Evolutionary conservation across 2,329 filamentous ascomycete genomes (phyloP).

Genomic region (Rutstroemia sp.): DNA sequence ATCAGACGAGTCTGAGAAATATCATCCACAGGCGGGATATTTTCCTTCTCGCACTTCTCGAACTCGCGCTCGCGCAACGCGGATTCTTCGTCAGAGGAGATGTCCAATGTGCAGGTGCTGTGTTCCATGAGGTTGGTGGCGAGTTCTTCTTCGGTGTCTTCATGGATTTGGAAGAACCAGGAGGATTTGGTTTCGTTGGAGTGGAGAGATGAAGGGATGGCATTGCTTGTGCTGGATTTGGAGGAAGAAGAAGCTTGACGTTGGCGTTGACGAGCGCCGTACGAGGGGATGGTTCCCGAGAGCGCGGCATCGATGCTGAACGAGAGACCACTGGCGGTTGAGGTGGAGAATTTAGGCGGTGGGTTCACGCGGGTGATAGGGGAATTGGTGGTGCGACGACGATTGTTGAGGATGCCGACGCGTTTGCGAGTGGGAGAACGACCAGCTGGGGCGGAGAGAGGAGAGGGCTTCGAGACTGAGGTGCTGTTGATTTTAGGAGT

Average conservation of each 20-base stretch:
- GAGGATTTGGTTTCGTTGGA: conserved; percentile 47
- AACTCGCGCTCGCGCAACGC: conserved; percentile 46
- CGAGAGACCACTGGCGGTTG: conserved; percentile 42
- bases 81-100: conserved; percentile 79
- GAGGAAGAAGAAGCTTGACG: conserved; percentile 20
- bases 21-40: conserved; percentile 69
- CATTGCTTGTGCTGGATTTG: not conserved
- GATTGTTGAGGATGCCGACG: conserved; percentile 60
- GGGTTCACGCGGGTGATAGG: conserved; percentile 65
- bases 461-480: conserved; percentile 40
- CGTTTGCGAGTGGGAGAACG: conserved; percentile 75
- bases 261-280: conserved; percentile 39
- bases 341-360: conserved; percentile 46
- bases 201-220: conserved; percentile 31
- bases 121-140: conserved; percentile 92
- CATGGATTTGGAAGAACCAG: conserved; percentile 93
- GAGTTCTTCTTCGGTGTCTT: conserved; percentile 84
- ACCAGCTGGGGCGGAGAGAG: conserved; percentile 63
- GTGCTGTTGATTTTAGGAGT: conserved; percentile 39
- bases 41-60: conserved; percentile 70
- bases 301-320: conserved; percentile 84
- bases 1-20: conserved; percentile 46
- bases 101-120: conserved; percentile 77
- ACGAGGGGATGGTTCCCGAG: conserved; percentile 63
- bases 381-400: conserved; percentile 46